Percentiles rank a stretch among this genome's conserved stretches.
Evolutionary conservation across 345 rosid species (phyloP).

Genomic region (Theobroma cacao): DNA sequence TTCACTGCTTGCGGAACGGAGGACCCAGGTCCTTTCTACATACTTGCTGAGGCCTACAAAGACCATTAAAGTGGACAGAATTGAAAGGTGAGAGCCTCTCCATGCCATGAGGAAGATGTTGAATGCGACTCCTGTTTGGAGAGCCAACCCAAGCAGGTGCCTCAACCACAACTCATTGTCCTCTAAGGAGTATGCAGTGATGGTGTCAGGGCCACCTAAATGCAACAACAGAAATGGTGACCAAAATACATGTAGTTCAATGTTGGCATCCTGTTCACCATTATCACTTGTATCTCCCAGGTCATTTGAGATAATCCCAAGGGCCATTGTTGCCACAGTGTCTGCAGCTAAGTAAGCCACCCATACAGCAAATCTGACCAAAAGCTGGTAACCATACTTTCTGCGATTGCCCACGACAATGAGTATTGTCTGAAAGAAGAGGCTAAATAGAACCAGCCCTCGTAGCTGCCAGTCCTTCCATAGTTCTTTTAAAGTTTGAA

Average conservation of each 20-base stretch:
- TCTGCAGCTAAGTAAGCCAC: constrained; percentile 24
- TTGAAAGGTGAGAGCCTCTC: neutral
- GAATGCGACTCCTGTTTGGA: constrained; percentile 7
- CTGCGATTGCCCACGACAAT: constrained; percentile 1
- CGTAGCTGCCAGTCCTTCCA: constrained; percentile 30
- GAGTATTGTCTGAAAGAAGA: constrained; percentile 20
- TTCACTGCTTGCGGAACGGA: constrained; percentile 12
- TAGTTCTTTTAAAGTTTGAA: neutral
- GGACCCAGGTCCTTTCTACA: neutral
- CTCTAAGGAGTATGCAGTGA: constrained; percentile 33
- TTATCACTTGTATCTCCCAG: neutral
- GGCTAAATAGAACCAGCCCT: constrained; percentile 13
- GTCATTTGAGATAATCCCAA: constrained; percentile 11
- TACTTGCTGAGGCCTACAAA: constrained; percentile 2
- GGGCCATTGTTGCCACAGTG: constrained; percentile 18
- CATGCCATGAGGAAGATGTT: neutral
- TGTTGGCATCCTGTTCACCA: neutral
- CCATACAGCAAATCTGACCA: neutral
- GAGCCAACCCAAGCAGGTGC: constrained; percentile 23
- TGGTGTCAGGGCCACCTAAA: constrained; percentile 44
- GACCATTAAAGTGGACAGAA: neutral
- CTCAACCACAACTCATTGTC: constrained; percentile 40
- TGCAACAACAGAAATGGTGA: constrained; percentile 39
- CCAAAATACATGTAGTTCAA: constrained; percentile 27
- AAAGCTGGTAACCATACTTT: neutral